Conservation (phyloP, 2,329 filamentous ascomycete species). For the Madurella fahalii region DNA sequence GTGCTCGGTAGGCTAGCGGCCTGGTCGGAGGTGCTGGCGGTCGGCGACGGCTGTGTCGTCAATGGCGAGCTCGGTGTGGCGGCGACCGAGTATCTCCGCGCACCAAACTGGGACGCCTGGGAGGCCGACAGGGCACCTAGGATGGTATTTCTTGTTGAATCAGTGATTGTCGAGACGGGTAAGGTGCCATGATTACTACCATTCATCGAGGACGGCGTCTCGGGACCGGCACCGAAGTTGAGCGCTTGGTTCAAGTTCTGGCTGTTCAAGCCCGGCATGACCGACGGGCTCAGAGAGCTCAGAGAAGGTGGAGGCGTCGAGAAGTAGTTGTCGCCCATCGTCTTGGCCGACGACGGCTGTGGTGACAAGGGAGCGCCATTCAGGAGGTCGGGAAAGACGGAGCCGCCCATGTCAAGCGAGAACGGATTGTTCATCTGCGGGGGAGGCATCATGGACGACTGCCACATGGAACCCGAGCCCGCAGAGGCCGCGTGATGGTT, state of each 20-base stretch:
- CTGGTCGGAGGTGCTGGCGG: constrained; percentile 48
- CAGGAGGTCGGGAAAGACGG: constrained; percentile 73
- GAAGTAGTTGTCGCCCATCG: constrained; percentile 70
- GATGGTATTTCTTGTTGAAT: constrained; percentile 59
- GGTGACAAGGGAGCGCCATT: constrained; percentile 71
- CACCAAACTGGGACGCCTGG: constrained; percentile 52
- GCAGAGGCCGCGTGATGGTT: constrained; percentile 59
- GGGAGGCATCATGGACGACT: constrained; percentile 64
- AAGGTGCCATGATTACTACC: constrained; percentile 57
- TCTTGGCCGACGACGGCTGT: constrained; percentile 68
- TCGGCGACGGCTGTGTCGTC: constrained; percentile 47
- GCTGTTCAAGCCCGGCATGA: constrained; percentile 60
- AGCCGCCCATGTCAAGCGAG: constrained; percentile 67
- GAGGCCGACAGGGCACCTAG: constrained; percentile 51
- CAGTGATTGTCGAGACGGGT: constrained; percentile 61
- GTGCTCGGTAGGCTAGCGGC: constrained; percentile 69
- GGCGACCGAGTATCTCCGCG: constrained; percentile 62
- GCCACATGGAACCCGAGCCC: constrained; percentile 61
- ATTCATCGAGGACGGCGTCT: constrained; percentile 68
- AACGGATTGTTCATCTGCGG: constrained; percentile 66
- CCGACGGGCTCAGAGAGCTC: constrained; percentile 67
- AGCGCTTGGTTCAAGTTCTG: constrained; percentile 63
- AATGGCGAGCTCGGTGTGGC: constrained; percentile 52
- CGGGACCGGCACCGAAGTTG: constrained; percentile 61
- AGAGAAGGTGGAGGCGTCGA: constrained; percentile 72